A percentile compares a stretch with the other conserved stretches of the same genome.
Conservation (phyloP, 176 grass and related monocot species). For the Carex kokanica region DNA sequence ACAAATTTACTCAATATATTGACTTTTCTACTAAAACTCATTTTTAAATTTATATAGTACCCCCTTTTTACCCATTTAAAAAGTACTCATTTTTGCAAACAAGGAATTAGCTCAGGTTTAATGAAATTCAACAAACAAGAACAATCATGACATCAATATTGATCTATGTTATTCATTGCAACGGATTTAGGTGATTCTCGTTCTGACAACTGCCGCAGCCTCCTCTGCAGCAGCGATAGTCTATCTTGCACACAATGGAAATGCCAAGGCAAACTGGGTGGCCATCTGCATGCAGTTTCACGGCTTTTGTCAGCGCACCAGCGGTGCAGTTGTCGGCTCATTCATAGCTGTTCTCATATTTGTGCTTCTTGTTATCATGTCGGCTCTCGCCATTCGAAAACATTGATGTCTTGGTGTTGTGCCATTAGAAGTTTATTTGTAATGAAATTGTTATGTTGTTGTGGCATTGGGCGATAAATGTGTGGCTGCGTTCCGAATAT, state of each 20-base stretch:
- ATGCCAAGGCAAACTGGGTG: conserved; percentile 60
- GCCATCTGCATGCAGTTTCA: conserved; percentile 85
- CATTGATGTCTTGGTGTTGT: not conserved
- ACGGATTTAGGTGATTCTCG: conserved; percentile 44
- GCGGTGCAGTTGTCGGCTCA: conserved; percentile 67
- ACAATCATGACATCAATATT: too few species aligned
- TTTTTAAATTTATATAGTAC: too few species aligned
- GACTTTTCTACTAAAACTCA: too few species aligned
- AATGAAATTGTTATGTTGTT: too few species aligned
- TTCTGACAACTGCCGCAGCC: conserved; percentile 37
- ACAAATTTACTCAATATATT: too few species aligned
- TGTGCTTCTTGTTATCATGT: conserved; percentile 58
- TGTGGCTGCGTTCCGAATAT: not conserved
- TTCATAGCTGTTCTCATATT: conserved; percentile 80
- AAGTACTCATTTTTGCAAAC: not conserved
- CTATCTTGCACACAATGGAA: conserved; percentile 72
- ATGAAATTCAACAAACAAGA: not conserved
- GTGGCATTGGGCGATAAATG: too few species aligned
- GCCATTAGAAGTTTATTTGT: not conserved
- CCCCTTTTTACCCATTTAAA: too few species aligned
- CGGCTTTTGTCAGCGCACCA: conserved; percentile 81
- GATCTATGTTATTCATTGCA: not conserved
- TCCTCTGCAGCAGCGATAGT: conserved; percentile 59
- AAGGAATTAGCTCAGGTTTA: not conserved
- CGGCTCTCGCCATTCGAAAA: conserved; percentile 41